phyloP scores from a whole-genome alignment of 257 asterid genomes.

The Salvia hispanica region DNA sequence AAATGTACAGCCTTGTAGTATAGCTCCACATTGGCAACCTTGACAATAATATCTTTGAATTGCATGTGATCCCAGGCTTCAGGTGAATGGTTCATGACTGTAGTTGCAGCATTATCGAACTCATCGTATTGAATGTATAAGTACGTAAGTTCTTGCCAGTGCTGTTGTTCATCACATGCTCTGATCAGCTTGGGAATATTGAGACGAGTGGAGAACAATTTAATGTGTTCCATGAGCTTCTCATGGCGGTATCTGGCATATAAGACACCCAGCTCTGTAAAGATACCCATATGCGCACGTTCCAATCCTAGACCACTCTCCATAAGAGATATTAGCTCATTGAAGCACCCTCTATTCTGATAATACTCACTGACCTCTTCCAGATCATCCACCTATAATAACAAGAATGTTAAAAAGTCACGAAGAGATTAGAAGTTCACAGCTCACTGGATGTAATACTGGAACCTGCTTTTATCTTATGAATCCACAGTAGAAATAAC shows the following conservation, averaged over 20 bases:
- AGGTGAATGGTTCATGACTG: conserved; percentile 99
- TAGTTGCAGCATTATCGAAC: conserved; percentile 98
- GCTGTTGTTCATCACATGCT: conserved; percentile 99
- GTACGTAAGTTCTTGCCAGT: conserved; percentile 96
- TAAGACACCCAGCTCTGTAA: conserved; percentile 95
- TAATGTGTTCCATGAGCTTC: conserved; percentile 99
- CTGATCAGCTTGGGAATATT: conserved; percentile 98
- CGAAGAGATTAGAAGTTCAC: neutral
- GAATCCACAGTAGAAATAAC: conserved; percentile 4
- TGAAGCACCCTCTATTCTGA: conserved; percentile 98
- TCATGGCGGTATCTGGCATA: conserved; percentile 98
- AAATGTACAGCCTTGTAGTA: conserved; percentile 99
- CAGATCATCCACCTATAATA: conserved; percentile 91
- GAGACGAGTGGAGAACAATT: conserved; percentile 93
- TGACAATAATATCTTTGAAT: conserved; percentile 91
- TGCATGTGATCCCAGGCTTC: conserved; percentile 99
- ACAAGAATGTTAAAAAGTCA: conserved; percentile 15
- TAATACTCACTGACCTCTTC: conserved; percentile 98
- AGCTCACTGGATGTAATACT: conserved; percentile 9
- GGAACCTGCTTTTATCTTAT: neutral
- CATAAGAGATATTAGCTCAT: conserved; percentile 95
- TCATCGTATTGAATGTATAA: conserved; percentile 92
- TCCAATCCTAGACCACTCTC: conserved; percentile 99
- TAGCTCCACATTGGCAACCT: conserved; percentile 98
- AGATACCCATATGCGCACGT: conserved; percentile 99